These are phyloP conservation scores for Sporisorium graminicola DNA, from an alignment of 1,284 basidiomycete species.

Conservation along the genomic window DNA sequence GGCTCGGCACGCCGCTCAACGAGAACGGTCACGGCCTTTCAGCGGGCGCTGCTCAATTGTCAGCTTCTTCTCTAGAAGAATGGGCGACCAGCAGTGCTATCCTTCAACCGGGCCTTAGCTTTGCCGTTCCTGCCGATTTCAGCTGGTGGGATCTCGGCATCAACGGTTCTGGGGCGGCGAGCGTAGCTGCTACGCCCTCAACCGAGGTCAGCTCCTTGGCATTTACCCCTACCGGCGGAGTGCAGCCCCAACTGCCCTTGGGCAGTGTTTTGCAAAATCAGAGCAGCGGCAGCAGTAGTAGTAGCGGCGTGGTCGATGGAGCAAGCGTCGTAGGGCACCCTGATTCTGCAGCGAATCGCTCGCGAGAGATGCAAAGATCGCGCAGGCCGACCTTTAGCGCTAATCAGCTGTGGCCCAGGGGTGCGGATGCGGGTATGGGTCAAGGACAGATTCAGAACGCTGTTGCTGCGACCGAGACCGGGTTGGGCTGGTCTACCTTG, in stretches of 20 bases:
- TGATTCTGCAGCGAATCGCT: not conserved
- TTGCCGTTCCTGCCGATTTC: conserved; percentile 67
- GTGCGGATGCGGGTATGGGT: conserved; percentile 46
- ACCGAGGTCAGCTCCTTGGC: conserved; percentile 14
- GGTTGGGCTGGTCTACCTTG: conserved; percentile 46
- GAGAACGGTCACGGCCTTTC: not conserved
- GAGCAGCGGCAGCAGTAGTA: not conserved
- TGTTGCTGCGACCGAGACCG: conserved; percentile 39
- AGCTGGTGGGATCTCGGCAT: conserved; percentile 67
- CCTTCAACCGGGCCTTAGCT: conserved; percentile 58
- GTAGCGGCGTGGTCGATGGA: not conserved
- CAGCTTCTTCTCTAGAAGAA: conserved; percentile 30
- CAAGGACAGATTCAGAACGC: conserved; percentile 52
- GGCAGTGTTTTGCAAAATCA: not conserved
- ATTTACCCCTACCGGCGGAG: not conserved
- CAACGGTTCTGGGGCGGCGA: conserved; percentile 20
- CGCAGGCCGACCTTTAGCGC: conserved; percentile 26
- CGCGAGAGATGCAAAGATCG: not conserved
- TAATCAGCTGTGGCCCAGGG: conserved; percentile 45
- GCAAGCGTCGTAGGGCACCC: not conserved
- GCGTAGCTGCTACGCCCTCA: conserved; percentile 25
- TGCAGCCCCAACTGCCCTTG: not conserved
- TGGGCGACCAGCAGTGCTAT: conserved; percentile 54
- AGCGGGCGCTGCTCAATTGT: not conserved
- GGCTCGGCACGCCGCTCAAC: conserved; percentile 11